Evolutionary conservation across 2,329 filamentous ascomycete species (phyloP).

Genomic region (Hymenoscyphus salicellus): DNA sequence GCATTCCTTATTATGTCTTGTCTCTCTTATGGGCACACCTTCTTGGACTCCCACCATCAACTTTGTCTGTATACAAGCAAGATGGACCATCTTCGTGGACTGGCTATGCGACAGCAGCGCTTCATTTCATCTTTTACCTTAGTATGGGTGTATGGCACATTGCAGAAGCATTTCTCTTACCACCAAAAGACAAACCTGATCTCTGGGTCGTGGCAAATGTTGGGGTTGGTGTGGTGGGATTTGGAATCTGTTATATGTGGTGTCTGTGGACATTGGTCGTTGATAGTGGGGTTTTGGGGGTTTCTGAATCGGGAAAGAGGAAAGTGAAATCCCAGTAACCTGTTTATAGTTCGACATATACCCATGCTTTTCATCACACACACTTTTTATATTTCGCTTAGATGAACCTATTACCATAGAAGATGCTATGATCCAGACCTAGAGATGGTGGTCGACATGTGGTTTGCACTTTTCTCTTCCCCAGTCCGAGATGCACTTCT

Average conservation of each 20-base stretch:
- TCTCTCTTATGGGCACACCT: constrained; percentile 89
- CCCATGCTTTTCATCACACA: constrained; percentile 9
- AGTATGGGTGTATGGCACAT: constrained; percentile 81
- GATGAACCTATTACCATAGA: neutral
- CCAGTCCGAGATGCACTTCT: neutral
- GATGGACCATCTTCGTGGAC: constrained; percentile 46
- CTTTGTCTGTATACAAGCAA: constrained; percentile 64
- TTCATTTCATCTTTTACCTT: constrained; percentile 75
- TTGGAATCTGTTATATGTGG: constrained; percentile 87
- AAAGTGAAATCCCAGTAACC: constrained; percentile 31
- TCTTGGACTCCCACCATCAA: constrained; percentile 78
- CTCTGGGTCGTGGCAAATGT: constrained; percentile 93
- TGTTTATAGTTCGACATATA: constrained; percentile 30
- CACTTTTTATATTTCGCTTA: neutral
- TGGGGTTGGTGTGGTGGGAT: constrained; percentile 78
- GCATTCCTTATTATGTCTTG: constrained; percentile 79
- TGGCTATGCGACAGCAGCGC: constrained; percentile 57
- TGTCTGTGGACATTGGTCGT: constrained; percentile 67
- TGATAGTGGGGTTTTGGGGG: constrained; percentile 46
- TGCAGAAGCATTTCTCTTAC: constrained; percentile 62
- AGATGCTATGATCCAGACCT: neutral
- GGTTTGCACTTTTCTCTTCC: neutral
- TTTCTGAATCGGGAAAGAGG: constrained; percentile 22
- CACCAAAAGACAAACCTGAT: constrained; percentile 79
- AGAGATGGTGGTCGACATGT: neutral